Conservation (phyloP, 2,329 filamentous ascomycete genomes). For the Fusarium praegraminearum region DNA sequence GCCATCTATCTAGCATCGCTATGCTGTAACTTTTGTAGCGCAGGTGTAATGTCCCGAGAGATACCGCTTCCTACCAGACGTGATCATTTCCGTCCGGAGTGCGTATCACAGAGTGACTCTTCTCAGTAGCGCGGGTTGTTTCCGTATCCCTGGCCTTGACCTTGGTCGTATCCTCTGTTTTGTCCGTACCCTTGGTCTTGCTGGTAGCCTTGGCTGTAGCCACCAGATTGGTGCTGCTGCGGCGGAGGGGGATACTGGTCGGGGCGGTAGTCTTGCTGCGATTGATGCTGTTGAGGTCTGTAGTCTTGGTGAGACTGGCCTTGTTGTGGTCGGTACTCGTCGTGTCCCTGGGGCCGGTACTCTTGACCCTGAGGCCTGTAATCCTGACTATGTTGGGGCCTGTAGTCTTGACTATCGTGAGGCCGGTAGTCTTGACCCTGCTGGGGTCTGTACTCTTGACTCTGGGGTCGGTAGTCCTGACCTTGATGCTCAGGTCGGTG, state of each 20-base stretch:
- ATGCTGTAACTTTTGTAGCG: background rate
- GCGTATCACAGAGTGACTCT: background rate
- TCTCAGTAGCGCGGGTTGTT: slow-evolving; percentile 14
- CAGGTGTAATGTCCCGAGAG: background rate
- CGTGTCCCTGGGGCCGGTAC: slow-evolving; percentile 12
- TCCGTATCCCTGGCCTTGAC: slow-evolving; percentile 27
- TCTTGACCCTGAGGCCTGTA: slow-evolving; percentile 12
- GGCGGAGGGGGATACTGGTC: slow-evolving; percentile 35
- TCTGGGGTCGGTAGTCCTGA: slow-evolving; percentile 18
- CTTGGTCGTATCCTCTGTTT: slow-evolving; percentile 8
- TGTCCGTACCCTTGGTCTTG: slow-evolving; percentile 17
- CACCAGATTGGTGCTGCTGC: slow-evolving; percentile 36
- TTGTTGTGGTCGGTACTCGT: slow-evolving; percentile 20
- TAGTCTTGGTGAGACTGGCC: slow-evolving; percentile 18
- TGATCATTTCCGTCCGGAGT: background rate
- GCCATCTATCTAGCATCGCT: background rate
- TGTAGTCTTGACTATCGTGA: slow-evolving; percentile 14
- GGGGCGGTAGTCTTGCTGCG: slow-evolving; percentile 40
- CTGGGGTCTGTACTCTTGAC: slow-evolving; percentile 28
- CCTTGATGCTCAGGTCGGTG: slow-evolving; percentile 33
- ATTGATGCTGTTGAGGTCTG: slow-evolving; percentile 30
- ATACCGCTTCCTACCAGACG: background rate
- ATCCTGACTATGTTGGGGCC: slow-evolving; percentile 11
- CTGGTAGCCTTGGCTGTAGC: slow-evolving; percentile 37
- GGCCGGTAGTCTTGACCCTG: slow-evolving; percentile 30